phyloP scores from a whole-genome alignment of 768 basidiomycete species.

The Naganishia vaughanmartiniae region DNA sequence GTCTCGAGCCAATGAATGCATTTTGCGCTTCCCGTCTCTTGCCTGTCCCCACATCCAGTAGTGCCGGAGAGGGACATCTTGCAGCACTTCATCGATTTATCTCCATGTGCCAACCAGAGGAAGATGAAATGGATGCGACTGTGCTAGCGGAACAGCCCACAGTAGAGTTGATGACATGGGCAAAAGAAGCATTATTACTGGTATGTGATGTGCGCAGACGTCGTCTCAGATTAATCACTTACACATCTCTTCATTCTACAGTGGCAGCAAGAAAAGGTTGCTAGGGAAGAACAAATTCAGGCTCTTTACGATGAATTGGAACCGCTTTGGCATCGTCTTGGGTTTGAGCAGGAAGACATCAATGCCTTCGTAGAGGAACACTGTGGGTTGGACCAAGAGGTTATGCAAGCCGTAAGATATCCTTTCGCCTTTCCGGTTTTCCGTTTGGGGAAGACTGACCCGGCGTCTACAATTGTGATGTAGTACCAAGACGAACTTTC shows the following conservation, averaged over 20 bases:
- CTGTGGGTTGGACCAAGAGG: constrained; percentile 74
- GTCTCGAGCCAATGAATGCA: constrained; percentile 12
- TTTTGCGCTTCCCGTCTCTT: constrained; percentile 18
- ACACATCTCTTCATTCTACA: constrained; percentile 23
- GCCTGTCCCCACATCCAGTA: not conserved
- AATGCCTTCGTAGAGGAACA: constrained; percentile 86
- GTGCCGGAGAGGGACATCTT: not conserved
- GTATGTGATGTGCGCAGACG: constrained; percentile 9
- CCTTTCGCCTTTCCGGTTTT: not conserved
- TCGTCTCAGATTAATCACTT: not conserved
- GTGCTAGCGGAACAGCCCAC: constrained; percentile 59
- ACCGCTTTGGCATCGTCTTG: constrained; percentile 81
- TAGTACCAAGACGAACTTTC: constrained; percentile 83
- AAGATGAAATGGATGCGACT: constrained; percentile 48
- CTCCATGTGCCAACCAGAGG: constrained; percentile 37
- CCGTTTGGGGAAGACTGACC: not conserved
- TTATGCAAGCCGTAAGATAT: constrained; percentile 61
- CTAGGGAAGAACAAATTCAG: constrained; percentile 80
- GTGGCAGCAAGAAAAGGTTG: constrained; percentile 70
- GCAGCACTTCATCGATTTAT: constrained; percentile 22
- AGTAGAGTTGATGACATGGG: constrained; percentile 70
- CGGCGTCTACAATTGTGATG: not conserved
- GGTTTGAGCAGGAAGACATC: constrained; percentile 73
- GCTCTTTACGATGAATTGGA: constrained; percentile 91
- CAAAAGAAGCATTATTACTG: constrained; percentile 57